Evolutionary conservation across 305 asterid genomes (phyloP).

Genomic region (Rubia peregrina): DNA sequence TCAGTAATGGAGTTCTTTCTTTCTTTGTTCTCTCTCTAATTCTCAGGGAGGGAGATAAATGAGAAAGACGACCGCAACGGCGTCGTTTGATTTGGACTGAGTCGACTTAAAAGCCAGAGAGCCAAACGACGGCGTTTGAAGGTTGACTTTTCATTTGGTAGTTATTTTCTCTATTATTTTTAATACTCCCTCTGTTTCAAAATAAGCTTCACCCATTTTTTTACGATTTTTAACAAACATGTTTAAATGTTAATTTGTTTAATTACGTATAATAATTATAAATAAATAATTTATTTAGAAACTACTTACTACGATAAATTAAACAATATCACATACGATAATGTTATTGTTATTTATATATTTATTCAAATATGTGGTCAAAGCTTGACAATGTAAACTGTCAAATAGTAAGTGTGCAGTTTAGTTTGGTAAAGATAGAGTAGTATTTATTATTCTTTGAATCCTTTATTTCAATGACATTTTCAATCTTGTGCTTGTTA

Average conservation of each 20-base stretch:
- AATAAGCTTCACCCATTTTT: no score
- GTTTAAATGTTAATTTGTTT: no score
- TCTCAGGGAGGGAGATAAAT: background rate
- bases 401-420: no score
- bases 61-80: constrained; percentile 10
- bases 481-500: no score
- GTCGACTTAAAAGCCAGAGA: background rate
- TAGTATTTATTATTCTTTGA: no score
- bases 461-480: no score
- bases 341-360: no score
- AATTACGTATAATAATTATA: no score
- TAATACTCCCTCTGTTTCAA: rapidly evolving
- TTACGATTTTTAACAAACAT: no score
- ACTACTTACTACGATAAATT: no score
- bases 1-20: background rate
- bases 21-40: background rate
- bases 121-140: background rate
- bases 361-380: rapidly evolving
- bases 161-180: background rate
- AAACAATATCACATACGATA: no score
- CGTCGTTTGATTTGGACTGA: background rate
- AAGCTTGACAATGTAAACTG: rapidly evolving
- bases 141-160: background rate
- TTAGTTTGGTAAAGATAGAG: rapidly evolving
- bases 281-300: no score